Evolutionary conservation across 805 yeast genomes (phyloP).

Genomic region (Cyberlindnera nakhonratchasimensis): DNA sequence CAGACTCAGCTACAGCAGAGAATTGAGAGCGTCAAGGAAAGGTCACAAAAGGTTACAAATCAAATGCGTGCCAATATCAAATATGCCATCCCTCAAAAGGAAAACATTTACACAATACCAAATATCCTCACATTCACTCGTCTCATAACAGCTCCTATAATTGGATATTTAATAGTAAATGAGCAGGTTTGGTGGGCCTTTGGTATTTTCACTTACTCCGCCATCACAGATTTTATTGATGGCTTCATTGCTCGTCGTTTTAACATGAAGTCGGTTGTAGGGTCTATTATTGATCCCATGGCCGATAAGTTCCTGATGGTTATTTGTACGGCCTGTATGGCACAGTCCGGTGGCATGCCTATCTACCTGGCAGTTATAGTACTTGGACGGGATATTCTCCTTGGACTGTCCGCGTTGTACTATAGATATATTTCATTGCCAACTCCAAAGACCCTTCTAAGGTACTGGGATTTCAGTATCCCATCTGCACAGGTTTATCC

Average conservation of each 20-base stretch:
- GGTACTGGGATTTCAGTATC: conserved; percentile 75
- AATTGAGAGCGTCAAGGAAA: conserved; percentile 7
- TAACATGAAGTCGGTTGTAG: conserved; percentile 75
- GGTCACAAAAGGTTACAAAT: conserved; percentile 27
- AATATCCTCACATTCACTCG: conserved; percentile 80
- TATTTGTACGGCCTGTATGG: conserved; percentile 73
- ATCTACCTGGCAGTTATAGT: conserved; percentile 61
- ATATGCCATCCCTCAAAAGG: conserved; percentile 38
- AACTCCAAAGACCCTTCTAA: conserved; percentile 63
- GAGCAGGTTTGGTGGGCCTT: conserved; percentile 65
- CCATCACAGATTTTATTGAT: conserved; percentile 88
- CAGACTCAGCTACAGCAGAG: conserved; percentile 6
- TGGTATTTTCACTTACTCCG: conserved; percentile 74
- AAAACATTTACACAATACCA: conserved; percentile 78
- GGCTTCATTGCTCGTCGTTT: conserved; percentile 85
- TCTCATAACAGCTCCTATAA: conserved; percentile 75
- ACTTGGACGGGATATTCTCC: conserved; percentile 76
- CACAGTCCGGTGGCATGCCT: conserved; percentile 70
- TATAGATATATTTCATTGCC: conserved; percentile 73
- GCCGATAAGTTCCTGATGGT: conserved; percentile 94
- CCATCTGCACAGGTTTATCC: conserved; percentile 89
- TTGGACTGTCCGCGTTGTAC: conserved; percentile 69
- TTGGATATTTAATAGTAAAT: conserved; percentile 73
- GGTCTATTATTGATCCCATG: conserved; percentile 89
- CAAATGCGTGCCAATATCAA: conserved; percentile 31